Evolutionary conservation across 495 filamentous ascomycete genomes (phyloP).

Genomic region (Haplographium delicatum): DNA sequence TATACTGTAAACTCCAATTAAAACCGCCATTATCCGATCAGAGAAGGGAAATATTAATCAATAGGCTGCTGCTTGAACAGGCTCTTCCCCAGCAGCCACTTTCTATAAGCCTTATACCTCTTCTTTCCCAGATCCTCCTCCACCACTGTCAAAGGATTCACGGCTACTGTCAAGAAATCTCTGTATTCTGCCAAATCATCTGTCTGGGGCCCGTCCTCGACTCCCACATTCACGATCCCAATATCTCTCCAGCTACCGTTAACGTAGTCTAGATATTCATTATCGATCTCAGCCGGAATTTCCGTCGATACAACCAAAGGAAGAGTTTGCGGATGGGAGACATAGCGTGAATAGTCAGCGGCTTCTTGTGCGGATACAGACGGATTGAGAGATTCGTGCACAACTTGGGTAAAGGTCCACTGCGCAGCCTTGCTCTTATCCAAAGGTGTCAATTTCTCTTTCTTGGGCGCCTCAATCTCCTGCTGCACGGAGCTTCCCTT

Average conservation of each 20-base stretch:
- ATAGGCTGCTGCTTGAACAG: constrained; percentile 85
- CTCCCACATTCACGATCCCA: constrained; percentile 9
- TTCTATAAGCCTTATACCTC: constrained; percentile 89
- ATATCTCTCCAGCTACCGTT: constrained; percentile 45
- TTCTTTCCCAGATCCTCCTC: constrained; percentile 83
- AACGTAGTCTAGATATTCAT: constrained; percentile 72
- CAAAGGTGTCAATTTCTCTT: constrained; percentile 37
- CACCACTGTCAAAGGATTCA: constrained; percentile 82
- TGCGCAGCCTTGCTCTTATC: constrained; percentile 70
- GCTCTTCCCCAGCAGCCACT: constrained; percentile 90
- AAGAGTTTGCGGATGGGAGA: constrained; percentile 83
- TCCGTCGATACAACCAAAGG: constrained; percentile 81
- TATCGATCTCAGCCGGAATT: constrained; percentile 43
- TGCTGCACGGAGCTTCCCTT: constrained; percentile 29
- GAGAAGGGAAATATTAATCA: constrained; percentile 35
- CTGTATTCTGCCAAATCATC: constrained; percentile 70
- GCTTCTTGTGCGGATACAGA: constrained; percentile 67
- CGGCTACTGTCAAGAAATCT: constrained; percentile 68
- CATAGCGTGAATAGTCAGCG: constrained; percentile 85
- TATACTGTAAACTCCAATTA: too few species aligned
- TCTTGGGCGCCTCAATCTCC: constrained; percentile 6
- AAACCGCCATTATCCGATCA: background rate
- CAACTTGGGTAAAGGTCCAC: constrained; percentile 82
- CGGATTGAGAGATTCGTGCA: constrained; percentile 73
- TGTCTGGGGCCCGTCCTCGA: constrained; percentile 1